Evolutionary conservation across 108 stramenopile genomes (phyloP).

Genomic region (Nitzschia sp.): DNA sequence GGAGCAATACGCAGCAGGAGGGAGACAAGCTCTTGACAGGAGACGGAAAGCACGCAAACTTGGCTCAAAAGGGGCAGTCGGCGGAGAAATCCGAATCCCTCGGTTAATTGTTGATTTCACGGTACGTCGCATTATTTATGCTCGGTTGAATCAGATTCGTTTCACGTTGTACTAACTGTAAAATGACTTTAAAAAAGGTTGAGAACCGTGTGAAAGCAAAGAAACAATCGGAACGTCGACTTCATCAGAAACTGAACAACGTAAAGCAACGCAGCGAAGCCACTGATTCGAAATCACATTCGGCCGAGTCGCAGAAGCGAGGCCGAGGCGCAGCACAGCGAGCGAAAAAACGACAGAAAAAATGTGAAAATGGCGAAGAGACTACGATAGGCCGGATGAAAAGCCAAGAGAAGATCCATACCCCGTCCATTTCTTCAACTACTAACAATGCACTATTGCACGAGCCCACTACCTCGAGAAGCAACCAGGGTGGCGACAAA

Average conservation of each 20-base stretch:
- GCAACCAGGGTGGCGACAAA: no score
- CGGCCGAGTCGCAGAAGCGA: slow-evolving; percentile 31
- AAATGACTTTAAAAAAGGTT: slow-evolving; percentile 31
- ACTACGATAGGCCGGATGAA: no score
- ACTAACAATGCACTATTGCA: no score
- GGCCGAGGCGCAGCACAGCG: slow-evolving; percentile 75
- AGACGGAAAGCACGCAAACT: slow-evolving; percentile 46
- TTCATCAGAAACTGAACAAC: slow-evolving; percentile 70
- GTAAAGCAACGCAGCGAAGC: slow-evolving; percentile 56
- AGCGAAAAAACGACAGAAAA: slow-evolving; percentile 63
- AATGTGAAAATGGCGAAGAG: neutral
- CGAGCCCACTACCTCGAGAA: no score
- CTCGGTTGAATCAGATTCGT: neutral
- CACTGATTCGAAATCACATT: slow-evolving; percentile 2
- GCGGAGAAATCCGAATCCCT: slow-evolving; percentile 51
- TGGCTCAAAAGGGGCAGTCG: slow-evolving; percentile 16
- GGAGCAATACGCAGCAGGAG: slow-evolving; percentile 66
- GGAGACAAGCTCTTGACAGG: slow-evolving; percentile 51
- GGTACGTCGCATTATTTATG: slow-evolving; percentile 33
- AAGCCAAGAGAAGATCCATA: no score
- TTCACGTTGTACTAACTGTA: neutral
- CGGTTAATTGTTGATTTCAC: slow-evolving; percentile 86
- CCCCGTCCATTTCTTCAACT: no score
- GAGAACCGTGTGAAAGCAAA: slow-evolving; percentile 88
- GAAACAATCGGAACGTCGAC: slow-evolving; percentile 71